Percentiles rank a stretch among this genome's conserved stretches.
phyloP scores from a whole-genome alignment of 1,284 basidiomycete genomes.

The Puccinia hordei region DNA sequence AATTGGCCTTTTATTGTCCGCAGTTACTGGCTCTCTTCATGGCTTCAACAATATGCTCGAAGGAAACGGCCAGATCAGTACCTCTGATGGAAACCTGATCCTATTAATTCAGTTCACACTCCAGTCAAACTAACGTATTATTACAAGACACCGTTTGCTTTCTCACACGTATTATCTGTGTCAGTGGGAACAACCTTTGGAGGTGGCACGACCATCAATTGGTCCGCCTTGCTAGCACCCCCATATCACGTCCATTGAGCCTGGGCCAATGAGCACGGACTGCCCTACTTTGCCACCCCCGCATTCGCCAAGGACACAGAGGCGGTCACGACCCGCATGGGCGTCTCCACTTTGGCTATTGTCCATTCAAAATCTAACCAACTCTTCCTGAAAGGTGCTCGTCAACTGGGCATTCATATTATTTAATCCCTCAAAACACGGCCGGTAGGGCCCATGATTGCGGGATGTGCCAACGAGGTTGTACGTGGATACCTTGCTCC shows the following conservation, averaged over 20 bases:
- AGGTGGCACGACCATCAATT: constrained; percentile 63
- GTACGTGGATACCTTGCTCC: constrained; percentile 53
- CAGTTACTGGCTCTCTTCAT: constrained; percentile 23
- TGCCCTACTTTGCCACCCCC: constrained; percentile 57
- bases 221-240: constrained; percentile 61
- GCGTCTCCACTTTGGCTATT: constrained; percentile 56
- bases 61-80: constrained; percentile 59
- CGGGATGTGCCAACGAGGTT: constrained; percentile 61
- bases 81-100: constrained; percentile 60
- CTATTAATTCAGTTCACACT: constrained; percentile 55
- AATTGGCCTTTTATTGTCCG: constrained; percentile 56
- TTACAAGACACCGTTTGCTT: no score
- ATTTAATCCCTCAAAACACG: constrained; percentile 60
- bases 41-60: constrained; percentile 53
- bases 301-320: constrained; percentile 58
- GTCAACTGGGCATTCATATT: constrained; percentile 58
- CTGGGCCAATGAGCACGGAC: constrained; percentile 59
- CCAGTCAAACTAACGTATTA: neutral
- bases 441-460: constrained; percentile 60
- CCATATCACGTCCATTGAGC: constrained; percentile 60
- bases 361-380: constrained; percentile 59
- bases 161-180: neutral
- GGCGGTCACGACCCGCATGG: constrained; percentile 58
- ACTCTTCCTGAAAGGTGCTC: constrained; percentile 57
- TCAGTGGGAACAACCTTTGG: constrained; percentile 61